Evolutionary conservation across 257 asterid species (phyloP), one percentile per base, ranked within the genome.

Genomic region (Leonotis leonurus): DNA sequence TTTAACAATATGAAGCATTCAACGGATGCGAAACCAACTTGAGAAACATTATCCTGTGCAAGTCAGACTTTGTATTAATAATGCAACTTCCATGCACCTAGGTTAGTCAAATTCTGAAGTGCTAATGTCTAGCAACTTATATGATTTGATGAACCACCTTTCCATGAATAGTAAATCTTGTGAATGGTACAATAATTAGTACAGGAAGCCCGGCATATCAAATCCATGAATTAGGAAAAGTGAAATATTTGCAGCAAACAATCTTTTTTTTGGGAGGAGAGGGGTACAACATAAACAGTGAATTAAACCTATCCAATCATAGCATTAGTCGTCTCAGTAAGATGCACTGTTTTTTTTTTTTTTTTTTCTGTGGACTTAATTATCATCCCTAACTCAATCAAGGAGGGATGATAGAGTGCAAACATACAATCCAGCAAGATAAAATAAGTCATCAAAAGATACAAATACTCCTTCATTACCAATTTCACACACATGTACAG

Each of bases 21-120:
- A 69, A 52, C 13, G 1, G 55, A 43, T 16, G 44, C 25, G 54
- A 50, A 57, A 54, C 45, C 72, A 65, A 52, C 71, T 17, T 36
- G 72, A 39, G 32, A 73, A 69, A 36, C 51, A 69, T 13, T 12
- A 68, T 74, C 62, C 70, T 59, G 62, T 55, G 26, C 67, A 60
- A 36, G 37, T 59, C 62, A 69, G 63, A 36, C 35, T 46, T 29
- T 39, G 43, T 40, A 60, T 30, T 66, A 54, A 70, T 51, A 27
- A 54, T 48, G 60, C 62, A 54, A 48, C 62, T 56, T 64, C 59
- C 36, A 18, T 49, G 68, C n/a, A 55, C 76, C 52, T 55, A 53
- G 59, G 68, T 56, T 50, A 51, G 67, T 68, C 65, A 67, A 73
- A 62, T 62, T 51, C 45, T 22, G 21, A 48, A 14, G 18, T 11